phyloP scores from a whole-genome alignment of 352 stramenopile genomes.

The Phytophthora cajani region DNA sequence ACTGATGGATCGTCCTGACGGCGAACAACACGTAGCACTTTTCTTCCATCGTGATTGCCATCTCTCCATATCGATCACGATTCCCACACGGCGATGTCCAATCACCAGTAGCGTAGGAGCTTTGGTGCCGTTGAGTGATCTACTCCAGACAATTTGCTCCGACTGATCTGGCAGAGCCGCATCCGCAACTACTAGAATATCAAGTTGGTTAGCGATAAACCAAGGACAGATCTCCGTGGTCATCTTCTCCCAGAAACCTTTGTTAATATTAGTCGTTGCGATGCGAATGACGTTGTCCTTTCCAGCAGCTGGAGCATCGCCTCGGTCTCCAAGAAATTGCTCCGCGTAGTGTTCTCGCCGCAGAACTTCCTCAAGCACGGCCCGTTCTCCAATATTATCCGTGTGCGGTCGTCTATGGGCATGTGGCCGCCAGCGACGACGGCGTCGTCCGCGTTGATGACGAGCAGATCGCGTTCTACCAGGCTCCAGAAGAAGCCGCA shows the following conservation, averaged over 20 bases:
- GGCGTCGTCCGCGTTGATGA: background rate
- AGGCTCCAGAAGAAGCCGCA: background rate
- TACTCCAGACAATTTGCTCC: too few relatives aligned
- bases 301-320: background rate
- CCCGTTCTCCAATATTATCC: background rate
- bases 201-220: too few relatives aligned
- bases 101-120: background rate
- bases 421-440: background rate
- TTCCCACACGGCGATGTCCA: background rate
- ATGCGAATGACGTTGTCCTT: background rate
- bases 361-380: background rate
- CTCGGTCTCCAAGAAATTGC: conserved; percentile 3
- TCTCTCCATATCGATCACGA: conserved; percentile 5
- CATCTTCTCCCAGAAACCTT: background rate
- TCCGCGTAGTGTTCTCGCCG: conserved; percentile 4
- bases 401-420: background rate
- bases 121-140: background rate
- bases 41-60: conserved; percentile 8
- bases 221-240: too few relatives aligned
- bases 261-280: conserved; percentile 10
- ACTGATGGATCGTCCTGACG: conserved; percentile 2
- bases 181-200: too few relatives aligned
- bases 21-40: background rate
- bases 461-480: background rate
- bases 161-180: too few relatives aligned